Base-by-base conservation (phyloP, 345 rosid genomes). In the Erysimum cheiranthoides region DNA sequence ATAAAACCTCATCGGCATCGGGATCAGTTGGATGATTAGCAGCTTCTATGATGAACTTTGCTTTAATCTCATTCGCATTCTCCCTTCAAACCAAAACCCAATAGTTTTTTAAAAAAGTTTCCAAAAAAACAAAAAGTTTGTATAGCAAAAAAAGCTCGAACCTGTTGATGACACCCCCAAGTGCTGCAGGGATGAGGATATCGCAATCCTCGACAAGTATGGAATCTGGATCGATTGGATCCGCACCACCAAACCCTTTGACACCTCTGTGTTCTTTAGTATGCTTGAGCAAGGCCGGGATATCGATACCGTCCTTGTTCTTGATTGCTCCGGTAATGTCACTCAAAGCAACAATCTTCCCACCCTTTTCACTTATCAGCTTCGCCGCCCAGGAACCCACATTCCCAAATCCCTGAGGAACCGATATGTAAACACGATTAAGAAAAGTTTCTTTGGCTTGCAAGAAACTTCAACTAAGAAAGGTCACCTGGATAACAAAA, bases 381-480 rank as follows among this genome's bases (percentile, higher is more conserved):
- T 86, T 90, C 5, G 97, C 97, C 47, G 98, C 98, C 99, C 97
- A 95, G n/a, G 97, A 91, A 34, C 99, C 99, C 9, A 95, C 98
- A 82, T 95, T 95, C 27, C 99, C 99, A 67, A 95, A 95, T 31
- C 98, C 98, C 98, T 92, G 68, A 62, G 38, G 6, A 45, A 68
- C 5, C 65, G 1, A 49, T 1, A 58, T 47, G 4, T 2, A 28
- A 30, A 27, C 21, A 1, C 0, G 14, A 5, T 58, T 2, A n/a
- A 31, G 47, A 28, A 3, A 14, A 5, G 3, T 13, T 14, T 30
- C 28, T 45, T 13, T 30, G 25, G n/a, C 49, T 71, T 7, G 12
- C 56, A 54, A 64, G 60, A 31, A 63, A 18, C 59, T 3, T 35
- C 18, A 49, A 14, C 0, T 8, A 17, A 62, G 35, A 68, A 39